Evolutionary conservation across 352 stramenopile species (phyloP).

Genomic region (Phytophthora kernoviae): DNA sequence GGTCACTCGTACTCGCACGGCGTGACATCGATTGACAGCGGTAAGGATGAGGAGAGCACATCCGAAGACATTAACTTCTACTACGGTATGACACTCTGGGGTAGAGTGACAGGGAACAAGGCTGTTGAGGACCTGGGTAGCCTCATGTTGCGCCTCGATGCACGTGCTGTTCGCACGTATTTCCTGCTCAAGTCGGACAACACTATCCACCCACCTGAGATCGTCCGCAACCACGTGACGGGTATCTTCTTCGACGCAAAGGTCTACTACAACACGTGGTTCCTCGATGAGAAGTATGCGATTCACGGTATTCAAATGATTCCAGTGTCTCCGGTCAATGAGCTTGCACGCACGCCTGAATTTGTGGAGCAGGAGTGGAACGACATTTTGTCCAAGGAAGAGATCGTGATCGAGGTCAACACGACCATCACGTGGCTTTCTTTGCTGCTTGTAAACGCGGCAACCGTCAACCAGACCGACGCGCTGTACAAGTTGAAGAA

Average conservation of each 20-base stretch:
- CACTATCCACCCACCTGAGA: slow-evolving; percentile 54
- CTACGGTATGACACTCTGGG: slow-evolving; percentile 74
- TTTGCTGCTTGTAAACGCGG: slow-evolving; percentile 65
- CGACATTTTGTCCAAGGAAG: slow-evolving; percentile 58
- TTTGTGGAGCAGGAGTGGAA: slow-evolving; percentile 74
- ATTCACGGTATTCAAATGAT: slow-evolving; percentile 82
- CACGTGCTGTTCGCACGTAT: slow-evolving; percentile 56
- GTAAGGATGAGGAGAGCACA: slow-evolving; percentile 68
- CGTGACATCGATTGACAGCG: slow-evolving; percentile 50
- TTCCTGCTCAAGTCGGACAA: slow-evolving; percentile 65
- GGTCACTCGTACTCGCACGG: slow-evolving; percentile 71
- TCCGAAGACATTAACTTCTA: slow-evolving; percentile 76
- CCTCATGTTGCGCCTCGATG: slow-evolving; percentile 65
- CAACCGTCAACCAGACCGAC: slow-evolving; percentile 45
- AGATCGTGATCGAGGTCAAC: slow-evolving; percentile 38
- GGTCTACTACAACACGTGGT: slow-evolving; percentile 64
- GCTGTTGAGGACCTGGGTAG: slow-evolving; percentile 58
- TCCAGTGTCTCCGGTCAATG: slow-evolving; percentile 62
- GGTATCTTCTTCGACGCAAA: slow-evolving; percentile 71
- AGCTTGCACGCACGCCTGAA: slow-evolving; percentile 51
- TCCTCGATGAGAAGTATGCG: slow-evolving; percentile 52
- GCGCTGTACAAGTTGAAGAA: slow-evolving; percentile 40
- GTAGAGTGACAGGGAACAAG: slow-evolving; percentile 48
- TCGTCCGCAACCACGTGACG: slow-evolving; percentile 66
- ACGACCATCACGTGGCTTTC: slow-evolving; percentile 57